phyloP scores from a whole-genome alignment of 352 stramenopile species.

The Globisporangium paroecandrum region DNA sequence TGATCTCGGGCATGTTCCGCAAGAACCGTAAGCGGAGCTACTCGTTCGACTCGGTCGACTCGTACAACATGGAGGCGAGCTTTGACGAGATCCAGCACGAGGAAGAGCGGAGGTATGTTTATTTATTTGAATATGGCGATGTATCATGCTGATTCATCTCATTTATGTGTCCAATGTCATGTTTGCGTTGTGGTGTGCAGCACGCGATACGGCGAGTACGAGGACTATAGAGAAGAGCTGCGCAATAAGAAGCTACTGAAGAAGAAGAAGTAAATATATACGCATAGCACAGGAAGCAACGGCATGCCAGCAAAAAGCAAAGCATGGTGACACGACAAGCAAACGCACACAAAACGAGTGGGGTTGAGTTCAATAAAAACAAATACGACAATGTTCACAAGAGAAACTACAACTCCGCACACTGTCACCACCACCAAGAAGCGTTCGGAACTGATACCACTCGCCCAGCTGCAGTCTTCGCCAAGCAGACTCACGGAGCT shows the following conservation, averaged over 20 bases:
- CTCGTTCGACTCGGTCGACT: constrained; percentile 78
- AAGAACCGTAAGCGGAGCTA: constrained; percentile 72
- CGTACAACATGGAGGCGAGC: constrained; percentile 82
- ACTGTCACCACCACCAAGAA: not conserved
- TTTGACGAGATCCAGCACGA: constrained; percentile 86
- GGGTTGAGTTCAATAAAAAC: not conserved
- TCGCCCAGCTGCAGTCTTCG: no score
- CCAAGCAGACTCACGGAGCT: no score
- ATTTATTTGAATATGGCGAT: not conserved
- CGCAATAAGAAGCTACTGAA: constrained; percentile 82
- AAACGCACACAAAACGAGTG: not conserved
- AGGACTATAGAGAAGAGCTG: constrained; percentile 80
- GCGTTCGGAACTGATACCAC: not conserved
- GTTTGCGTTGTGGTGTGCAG: constrained; percentile 22
- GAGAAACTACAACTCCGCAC: not conserved
- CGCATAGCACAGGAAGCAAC: not conserved
- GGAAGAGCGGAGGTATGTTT: constrained; percentile 69
- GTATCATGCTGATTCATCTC: not conserved
- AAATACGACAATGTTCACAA: not conserved
- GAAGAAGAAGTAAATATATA: constrained; percentile 49
- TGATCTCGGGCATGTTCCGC: constrained; percentile 77
- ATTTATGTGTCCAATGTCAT: not conserved
- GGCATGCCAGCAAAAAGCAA: not conserved
- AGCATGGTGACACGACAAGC: not conserved
- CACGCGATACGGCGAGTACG: constrained; percentile 74